phyloP scores from a whole-genome alignment of 495 filamentous ascomycete species.

The Xylaria flabelliformis region DNA sequence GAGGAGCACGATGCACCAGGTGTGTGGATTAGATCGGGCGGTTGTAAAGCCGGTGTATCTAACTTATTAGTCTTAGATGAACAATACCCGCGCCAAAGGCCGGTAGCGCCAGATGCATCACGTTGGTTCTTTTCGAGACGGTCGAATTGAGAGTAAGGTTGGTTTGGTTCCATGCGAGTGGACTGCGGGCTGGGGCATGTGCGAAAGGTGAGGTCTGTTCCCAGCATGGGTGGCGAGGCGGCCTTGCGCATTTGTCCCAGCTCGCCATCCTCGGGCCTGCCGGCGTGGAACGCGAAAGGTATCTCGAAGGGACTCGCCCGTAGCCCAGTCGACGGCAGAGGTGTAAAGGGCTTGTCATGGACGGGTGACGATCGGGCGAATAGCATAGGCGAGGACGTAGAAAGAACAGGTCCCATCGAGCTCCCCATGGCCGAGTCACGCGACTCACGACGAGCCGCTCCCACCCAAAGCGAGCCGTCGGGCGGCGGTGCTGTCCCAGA shows the following conservation, averaged over 20 bases:
- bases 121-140: slow-evolving; percentile 57
- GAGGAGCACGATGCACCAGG: slow-evolving; percentile 37
- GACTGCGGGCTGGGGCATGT: slow-evolving; percentile 77
- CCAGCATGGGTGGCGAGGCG: slow-evolving; percentile 85
- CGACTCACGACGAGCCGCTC: slow-evolving; percentile 42
- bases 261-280: slow-evolving; percentile 36
- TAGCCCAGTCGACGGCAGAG: slow-evolving; percentile 36
- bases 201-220: slow-evolving; percentile 74
- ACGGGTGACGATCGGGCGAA: slow-evolving; percentile 30
- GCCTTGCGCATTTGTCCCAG: slow-evolving; percentile 47
- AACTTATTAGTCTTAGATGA: slow-evolving; percentile 49
- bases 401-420: slow-evolving; percentile 46
- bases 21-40: slow-evolving; percentile 48
- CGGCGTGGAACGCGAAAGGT: slow-evolving; percentile 39
- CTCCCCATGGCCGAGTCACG: slow-evolving; percentile 47
- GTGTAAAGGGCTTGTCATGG: slow-evolving; percentile 29
- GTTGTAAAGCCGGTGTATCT: slow-evolving; percentile 45
- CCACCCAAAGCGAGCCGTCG: slow-evolving; percentile 50
- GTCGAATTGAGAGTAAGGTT: slow-evolving; percentile 41
- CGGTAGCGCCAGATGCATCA: slow-evolving; percentile 53
- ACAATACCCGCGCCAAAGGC: slow-evolving; percentile 75
- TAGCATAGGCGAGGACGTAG: slow-evolving; percentile 44
- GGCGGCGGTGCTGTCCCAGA: slow-evolving; percentile 53
- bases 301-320: slow-evolving; percentile 43
- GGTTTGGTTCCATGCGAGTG: slow-evolving; percentile 73